These are phyloP conservation scores for Stachybotrys elegans DNA, from an alignment of 2,329 filamentous ascomycete genomes.

Conservation along the genomic window DNA sequence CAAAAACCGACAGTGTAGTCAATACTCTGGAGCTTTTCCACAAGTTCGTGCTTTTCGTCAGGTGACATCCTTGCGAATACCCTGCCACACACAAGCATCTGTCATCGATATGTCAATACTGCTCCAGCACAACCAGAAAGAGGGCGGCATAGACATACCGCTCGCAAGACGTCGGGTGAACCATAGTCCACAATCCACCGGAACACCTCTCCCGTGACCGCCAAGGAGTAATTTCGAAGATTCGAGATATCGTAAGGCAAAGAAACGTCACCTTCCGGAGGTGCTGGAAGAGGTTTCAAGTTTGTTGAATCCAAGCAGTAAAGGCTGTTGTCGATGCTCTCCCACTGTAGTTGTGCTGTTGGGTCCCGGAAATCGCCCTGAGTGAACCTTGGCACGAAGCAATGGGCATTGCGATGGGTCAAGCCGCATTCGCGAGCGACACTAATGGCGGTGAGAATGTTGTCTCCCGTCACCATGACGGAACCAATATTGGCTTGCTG, in stretches of 20 bases:
- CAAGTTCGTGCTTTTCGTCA: constrained; percentile 95
- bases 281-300: constrained; percentile 61
- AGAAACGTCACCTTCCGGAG: constrained; percentile 71
- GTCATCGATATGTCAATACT: too few species aligned
- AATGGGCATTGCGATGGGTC: constrained; percentile 75
- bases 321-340: constrained; percentile 84
- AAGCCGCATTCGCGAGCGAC: constrained; percentile 87
- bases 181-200: constrained; percentile 95
- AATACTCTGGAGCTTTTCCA: constrained; percentile 94
- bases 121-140: neutral
- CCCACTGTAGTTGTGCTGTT: constrained; percentile 74
- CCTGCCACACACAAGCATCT: constrained; percentile 88
- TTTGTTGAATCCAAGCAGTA: neutral
- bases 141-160: constrained; percentile 38
- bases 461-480: constrained; percentile 97
- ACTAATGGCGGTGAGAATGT: constrained; percentile 93
- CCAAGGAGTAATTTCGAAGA: constrained; percentile 79
- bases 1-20: constrained; percentile 96
- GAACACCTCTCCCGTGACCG: constrained; percentile 89
- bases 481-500: constrained; percentile 77
- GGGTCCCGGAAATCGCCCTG: constrained; percentile 73
- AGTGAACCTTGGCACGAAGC: constrained; percentile 85
- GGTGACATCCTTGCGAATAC: constrained; percentile 98
- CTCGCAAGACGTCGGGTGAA: constrained; percentile 68
- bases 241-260: constrained; percentile 81